Evolutionary conservation across 129 eudicot genomes (phyloP).

Genomic region (Chrysanthemum seticuspe): DNA sequence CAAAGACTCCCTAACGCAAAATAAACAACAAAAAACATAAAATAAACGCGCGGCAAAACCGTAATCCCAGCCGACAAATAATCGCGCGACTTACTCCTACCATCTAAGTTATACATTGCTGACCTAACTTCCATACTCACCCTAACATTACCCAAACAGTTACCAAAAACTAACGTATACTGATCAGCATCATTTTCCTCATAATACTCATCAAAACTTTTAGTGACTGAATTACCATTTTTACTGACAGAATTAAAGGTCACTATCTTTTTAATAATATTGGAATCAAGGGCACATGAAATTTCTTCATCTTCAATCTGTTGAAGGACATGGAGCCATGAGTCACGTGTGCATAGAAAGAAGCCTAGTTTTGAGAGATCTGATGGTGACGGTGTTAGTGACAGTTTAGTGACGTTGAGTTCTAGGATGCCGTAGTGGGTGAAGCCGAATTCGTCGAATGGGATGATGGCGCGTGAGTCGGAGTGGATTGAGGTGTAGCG

Average conservation of each 20-base stretch:
- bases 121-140: conserved; percentile 70
- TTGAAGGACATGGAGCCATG: conserved; percentile 65
- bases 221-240: too few relatives aligned
- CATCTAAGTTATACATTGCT: conserved; percentile 72
- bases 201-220: conserved; percentile 14
- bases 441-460: conserved; percentile 83
- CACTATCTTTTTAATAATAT: conserved; percentile 37
- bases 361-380: conserved; percentile 62
- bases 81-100: conserved; percentile 42
- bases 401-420: conserved; percentile 56
- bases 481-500: conserved; percentile 51
- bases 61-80: conserved; percentile 77
- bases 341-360: conserved; percentile 67
- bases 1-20: conserved; percentile 38
- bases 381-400: conserved; percentile 36
- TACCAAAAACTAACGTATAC: conserved; percentile 65
- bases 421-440: conserved; percentile 70
- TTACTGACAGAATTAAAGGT: conserved; percentile 34
- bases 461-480: conserved; percentile 64
- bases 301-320: conserved; percentile 54
- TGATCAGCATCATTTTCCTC: conserved; percentile 52
- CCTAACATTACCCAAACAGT: conserved; percentile 46
- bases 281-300: conserved; percentile 58
- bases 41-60: conserved; percentile 56
- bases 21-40: conserved; percentile 51